phyloP scores from a whole-genome alignment of 805 yeast genomes.

The Ogataea allantospora region DNA sequence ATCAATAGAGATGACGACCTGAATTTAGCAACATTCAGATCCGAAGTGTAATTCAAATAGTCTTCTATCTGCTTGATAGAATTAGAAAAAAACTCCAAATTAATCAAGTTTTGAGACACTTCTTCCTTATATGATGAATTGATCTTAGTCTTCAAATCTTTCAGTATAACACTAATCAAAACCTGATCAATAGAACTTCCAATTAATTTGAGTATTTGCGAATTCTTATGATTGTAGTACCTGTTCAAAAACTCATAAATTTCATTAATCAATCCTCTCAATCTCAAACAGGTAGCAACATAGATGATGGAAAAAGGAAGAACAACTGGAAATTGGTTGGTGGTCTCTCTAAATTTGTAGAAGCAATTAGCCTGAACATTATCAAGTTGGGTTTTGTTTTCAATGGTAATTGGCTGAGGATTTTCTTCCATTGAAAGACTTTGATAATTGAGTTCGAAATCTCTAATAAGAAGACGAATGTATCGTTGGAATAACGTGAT shows the following conservation, averaged over 20 bases:
- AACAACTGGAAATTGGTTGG: slow-evolving; percentile 51
- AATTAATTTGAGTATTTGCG: slow-evolving; percentile 58
- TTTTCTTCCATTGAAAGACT: slow-evolving; percentile 72
- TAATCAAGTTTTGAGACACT: slow-evolving; percentile 82
- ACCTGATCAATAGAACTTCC: slow-evolving; percentile 65
- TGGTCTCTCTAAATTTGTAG: slow-evolving; percentile 22
- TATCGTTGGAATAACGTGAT: slow-evolving; percentile 57
- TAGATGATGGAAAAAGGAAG: slow-evolving; percentile 88
- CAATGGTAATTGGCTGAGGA: slow-evolving; percentile 80
- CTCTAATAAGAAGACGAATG: slow-evolving; percentile 51
- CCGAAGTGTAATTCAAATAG: slow-evolving; percentile 30
- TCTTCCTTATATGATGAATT: slow-evolving; percentile 82
- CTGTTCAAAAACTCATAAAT: slow-evolving; percentile 63
- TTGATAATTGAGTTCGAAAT: slow-evolving; percentile 61
- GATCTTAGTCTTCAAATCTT: slow-evolving; percentile 57
- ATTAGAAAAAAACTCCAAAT: slow-evolving; percentile 79
- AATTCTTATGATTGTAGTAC: slow-evolving; percentile 61
- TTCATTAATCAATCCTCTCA: slow-evolving; percentile 62
- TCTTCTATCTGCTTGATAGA: slow-evolving; percentile 71
- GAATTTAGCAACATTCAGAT: slow-evolving; percentile 38
- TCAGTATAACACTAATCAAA: slow-evolving; percentile 65
- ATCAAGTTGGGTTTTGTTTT: slow-evolving; percentile 56
- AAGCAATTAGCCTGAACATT: slow-evolving; percentile 50
- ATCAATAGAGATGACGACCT: slow-evolving; percentile 26
- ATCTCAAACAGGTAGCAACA: slow-evolving; percentile 78